phyloP scores from a whole-genome alignment of 2,329 filamentous ascomycete species.

The Aspergillus fijiensis region DNA sequence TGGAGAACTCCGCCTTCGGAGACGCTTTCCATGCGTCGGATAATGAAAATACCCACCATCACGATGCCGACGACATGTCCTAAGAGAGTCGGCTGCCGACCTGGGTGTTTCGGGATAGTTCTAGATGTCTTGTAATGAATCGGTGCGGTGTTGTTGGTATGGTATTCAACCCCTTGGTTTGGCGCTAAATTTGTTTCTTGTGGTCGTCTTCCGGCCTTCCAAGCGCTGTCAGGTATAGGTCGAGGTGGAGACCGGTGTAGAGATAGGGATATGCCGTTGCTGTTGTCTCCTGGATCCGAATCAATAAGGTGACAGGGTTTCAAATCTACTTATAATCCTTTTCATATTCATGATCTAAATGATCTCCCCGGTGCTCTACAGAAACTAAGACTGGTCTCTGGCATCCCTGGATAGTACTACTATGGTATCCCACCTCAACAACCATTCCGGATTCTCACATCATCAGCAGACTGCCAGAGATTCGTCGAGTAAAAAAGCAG shows the following conservation, averaged over 20 bases:
- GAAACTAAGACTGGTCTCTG: background rate
- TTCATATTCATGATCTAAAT: background rate
- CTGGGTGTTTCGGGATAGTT: slow-evolving; percentile 14
- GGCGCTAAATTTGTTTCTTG: slow-evolving; percentile 12
- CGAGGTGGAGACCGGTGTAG: background rate
- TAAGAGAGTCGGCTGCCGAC: slow-evolving; percentile 15
- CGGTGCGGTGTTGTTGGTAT: slow-evolving; percentile 18
- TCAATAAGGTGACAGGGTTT: background rate
- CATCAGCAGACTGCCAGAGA: too few species aligned
- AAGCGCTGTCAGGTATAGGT: background rate
- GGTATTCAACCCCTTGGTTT: slow-evolving; percentile 13
- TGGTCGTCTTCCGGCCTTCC: background rate
- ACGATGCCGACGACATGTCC: slow-evolving; percentile 43
- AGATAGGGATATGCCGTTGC: background rate
- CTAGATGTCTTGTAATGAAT: slow-evolving; percentile 13
- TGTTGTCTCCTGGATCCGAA: background rate
- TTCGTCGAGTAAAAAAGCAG: too few species aligned
- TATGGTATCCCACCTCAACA: too few species aligned
- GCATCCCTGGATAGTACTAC: too few species aligned
- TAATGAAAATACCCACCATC: slow-evolving; percentile 43
- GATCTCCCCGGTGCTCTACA: background rate
- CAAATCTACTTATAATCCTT: background rate
- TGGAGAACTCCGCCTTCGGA: slow-evolving; percentile 79
- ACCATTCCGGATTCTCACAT: too few species aligned
- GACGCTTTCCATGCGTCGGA: slow-evolving; percentile 71